Evolutionary conservation across 1,139 yeast species (phyloP).

Genomic region (Suhomyces chickasaworum): DNA sequence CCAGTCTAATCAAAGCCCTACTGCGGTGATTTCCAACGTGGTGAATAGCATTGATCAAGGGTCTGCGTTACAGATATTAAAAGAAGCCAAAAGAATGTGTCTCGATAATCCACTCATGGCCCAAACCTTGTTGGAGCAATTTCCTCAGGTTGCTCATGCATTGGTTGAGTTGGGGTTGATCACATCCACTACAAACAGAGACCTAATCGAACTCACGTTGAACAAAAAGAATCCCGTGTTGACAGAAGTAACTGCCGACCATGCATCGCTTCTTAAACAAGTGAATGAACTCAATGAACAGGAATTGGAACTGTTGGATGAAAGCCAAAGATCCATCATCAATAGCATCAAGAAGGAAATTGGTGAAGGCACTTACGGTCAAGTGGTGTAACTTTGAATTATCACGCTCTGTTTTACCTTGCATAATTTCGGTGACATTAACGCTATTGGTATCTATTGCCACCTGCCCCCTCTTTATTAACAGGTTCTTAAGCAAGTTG

Average conservation of each 20-base stretch:
- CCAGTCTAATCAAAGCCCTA: constrained; percentile 53
- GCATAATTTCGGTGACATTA: background rate
- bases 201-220: constrained; percentile 49
- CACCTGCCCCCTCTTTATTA: background rate
- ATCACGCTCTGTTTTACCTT: background rate
- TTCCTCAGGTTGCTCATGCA: constrained; percentile 82
- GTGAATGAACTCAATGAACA: constrained; percentile 64
- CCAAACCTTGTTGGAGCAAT: constrained; percentile 61
- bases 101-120: constrained; percentile 63
- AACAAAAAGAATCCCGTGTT: constrained; percentile 39
- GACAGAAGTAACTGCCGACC: constrained; percentile 50
- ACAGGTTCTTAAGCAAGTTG: background rate
- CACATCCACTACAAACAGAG: constrained; percentile 58
- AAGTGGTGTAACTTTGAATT: constrained; percentile 8
- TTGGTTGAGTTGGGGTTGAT: constrained; percentile 74
- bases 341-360: constrained; percentile 44
- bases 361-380: constrained; percentile 50
- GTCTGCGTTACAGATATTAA: constrained; percentile 56
- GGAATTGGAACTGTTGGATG: constrained; percentile 63
- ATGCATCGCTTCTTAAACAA: constrained; percentile 52
- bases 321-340: constrained; percentile 51
- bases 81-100: constrained; percentile 67
- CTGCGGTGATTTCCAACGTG: constrained; percentile 63
- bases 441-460: background rate
- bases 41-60: constrained; percentile 59